Conservation (phyloP, 1,284 basidiomycete genomes). For the Fomitopsis schrenkii region DNA sequence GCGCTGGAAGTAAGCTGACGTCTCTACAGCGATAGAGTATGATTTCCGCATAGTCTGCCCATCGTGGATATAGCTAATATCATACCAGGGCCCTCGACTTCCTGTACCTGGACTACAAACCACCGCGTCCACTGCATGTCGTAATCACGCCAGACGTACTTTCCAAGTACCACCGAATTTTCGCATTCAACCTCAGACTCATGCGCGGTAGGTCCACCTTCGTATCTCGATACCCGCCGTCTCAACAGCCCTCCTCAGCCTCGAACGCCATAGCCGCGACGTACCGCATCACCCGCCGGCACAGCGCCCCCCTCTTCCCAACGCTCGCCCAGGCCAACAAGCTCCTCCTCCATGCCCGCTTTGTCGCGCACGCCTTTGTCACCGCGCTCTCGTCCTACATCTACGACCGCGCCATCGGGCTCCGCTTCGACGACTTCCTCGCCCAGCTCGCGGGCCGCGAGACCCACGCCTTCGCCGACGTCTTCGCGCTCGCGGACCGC, state of each 20-base stretch:
- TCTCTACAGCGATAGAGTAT: slow-evolving; percentile 55
- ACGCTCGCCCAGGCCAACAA: slow-evolving; percentile 49
- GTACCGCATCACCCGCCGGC: slow-evolving; percentile 54
- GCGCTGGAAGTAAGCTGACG: not conserved
- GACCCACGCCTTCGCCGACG: slow-evolving; percentile 48
- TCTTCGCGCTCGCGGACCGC: slow-evolving; percentile 67
- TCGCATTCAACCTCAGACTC: slow-evolving; percentile 74
- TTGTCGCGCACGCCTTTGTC: slow-evolving; percentile 69
- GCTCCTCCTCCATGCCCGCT: slow-evolving; percentile 64
- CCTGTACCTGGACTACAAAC: slow-evolving; percentile 82
- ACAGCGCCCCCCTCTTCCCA: slow-evolving; percentile 49
- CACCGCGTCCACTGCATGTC: slow-evolving; percentile 66
- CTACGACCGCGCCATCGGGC: slow-evolving; percentile 72
- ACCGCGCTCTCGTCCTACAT: slow-evolving; percentile 63
- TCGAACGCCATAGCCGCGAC: slow-evolving; percentile 66
- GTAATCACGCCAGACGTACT: slow-evolving; percentile 67
- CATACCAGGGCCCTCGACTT: slow-evolving; percentile 75
- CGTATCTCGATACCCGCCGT: not conserved
- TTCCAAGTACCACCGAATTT: slow-evolving; percentile 82
- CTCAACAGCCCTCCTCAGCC: slow-evolving; percentile 38
- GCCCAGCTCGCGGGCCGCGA: slow-evolving; percentile 10
- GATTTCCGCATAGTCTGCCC: slow-evolving; percentile 16
- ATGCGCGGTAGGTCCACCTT: slow-evolving; percentile 53
- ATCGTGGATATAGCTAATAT: slow-evolving; percentile 4
- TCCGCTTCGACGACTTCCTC: slow-evolving; percentile 71